These are phyloP conservation scores for Lantana camara DNA, from an alignment of 257 asterid genomes.

Conservation along the genomic window DNA sequence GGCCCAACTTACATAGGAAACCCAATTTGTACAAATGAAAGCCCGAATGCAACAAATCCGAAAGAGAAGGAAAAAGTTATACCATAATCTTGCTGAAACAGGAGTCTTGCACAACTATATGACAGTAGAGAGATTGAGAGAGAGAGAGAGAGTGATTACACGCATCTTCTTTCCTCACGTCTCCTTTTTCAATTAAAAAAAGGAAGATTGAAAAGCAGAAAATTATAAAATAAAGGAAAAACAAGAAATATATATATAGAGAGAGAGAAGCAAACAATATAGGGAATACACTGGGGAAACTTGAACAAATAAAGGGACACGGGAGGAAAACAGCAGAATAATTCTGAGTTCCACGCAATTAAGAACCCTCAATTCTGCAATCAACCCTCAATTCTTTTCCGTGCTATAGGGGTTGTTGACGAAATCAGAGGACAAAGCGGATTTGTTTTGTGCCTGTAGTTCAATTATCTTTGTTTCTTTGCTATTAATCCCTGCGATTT, in stretches of 20 bases:
- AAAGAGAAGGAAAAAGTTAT: not conserved
- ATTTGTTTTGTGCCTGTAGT: conserved; percentile 12
- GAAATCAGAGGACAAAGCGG: not conserved
- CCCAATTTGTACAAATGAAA: too few relatives aligned
- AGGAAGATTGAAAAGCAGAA: not conserved
- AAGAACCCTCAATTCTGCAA: conserved; percentile 27
- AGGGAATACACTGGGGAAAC: conserved; percentile 5
- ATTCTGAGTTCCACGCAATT: conserved; percentile 33
- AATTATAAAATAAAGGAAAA: not conserved
- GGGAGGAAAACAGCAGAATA: conserved; percentile 4
- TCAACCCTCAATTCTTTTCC: conserved; percentile 20
- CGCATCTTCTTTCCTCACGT: conserved; percentile 41
- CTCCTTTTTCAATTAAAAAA: conserved; percentile 26
- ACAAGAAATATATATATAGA: not conserved
- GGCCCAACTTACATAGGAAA: too few relatives aligned
- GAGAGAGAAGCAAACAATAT: conserved; percentile 10
- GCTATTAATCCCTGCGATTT: not conserved
- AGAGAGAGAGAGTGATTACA: conserved; percentile 3
- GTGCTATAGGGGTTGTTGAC: too few relatives aligned
- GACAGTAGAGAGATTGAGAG: not conserved
- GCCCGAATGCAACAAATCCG: too few relatives aligned
- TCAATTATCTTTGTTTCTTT: conserved; percentile 28
- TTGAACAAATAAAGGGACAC: conserved; percentile 14
- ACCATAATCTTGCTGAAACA: conserved; percentile 2
- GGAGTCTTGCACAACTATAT: not conserved